Evolutionary conservation across 2,329 filamentous ascomycete species (phyloP), one percentile per base, ranked within the genome.

Genomic region (Mycocentrospora acerina): DNA sequence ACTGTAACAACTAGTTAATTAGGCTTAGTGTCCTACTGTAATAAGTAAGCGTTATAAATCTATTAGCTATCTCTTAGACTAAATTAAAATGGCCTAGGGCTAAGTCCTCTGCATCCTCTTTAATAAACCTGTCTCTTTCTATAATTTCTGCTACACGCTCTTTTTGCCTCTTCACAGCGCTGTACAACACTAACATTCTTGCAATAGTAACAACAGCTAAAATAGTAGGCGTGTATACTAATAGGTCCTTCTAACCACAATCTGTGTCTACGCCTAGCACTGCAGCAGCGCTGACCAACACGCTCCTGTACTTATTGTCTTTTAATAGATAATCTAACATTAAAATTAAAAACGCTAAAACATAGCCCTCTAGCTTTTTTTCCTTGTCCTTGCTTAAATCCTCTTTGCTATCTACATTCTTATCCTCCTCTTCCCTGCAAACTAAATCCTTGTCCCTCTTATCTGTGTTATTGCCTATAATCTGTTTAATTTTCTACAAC

Each of bases 221-320:
- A n/a, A n/a, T n/a, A n/a, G n/a, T n/a, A n/a, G n/a, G n/a, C n/a
- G n/a, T n/a, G n/a, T n/a, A n/a, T n/a, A n/a, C n/a, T n/a, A n/a
- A n/a, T n/a, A n/a, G n/a, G n/a, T n/a, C n/a, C n/a, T n/a, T n/a
- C n/a, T n/a, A n/a, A n/a, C n/a, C n/a, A n/a, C n/a, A n/a, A n/a
- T n/a, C n/a, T n/a, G n/a, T n/a, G n/a, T n/a, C n/a, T n/a, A n/a
- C n/a, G n/a, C 37, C 37, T 34, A 40, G 14, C 10, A 44, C 33
- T 12, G 37, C 29, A 17, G 27, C 33, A 7, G 12, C 17, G 14
- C 41, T 40, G 7, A 44, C 25, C n/a, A 44, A 24, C 12, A 29
- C 18, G 15, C 29, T 40, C 4, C 10, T 33, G 17, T 44, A 44
- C 31, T 44, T 22, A 4, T 44, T 33, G 18, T 40, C 29, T 10